Base-by-base conservation (phyloP, 2,329 filamentous ascomycete species). In the Cladosporium sp. region DNA sequence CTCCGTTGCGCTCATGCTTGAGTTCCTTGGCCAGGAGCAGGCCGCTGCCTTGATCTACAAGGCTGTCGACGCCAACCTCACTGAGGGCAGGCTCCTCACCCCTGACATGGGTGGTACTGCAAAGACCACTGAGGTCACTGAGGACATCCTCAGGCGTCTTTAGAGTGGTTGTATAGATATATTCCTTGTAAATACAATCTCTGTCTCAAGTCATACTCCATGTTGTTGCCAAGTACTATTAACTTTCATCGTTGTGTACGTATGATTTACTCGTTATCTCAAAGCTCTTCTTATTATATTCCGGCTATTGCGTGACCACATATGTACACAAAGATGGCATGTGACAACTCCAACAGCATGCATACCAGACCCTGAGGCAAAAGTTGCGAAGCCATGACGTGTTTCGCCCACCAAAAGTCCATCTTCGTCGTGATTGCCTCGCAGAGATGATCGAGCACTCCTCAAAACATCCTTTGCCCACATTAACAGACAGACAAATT, bases 1-100 rank as follows among this genome's bases (percentile, higher is more conserved):
- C 76, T 95, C 91, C 79, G 90, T 93, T 18, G 95, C 91, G 36
- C 84, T 97, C 68, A 98, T 99, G 95, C 85, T 99, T 70, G 94
- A 98, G 84, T 99, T 98, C 80, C 83, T 98, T 70, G 88, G 92
- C 69, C 89, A 96, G 83, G 90, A 93, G 79, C 83, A 86, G 68
- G 95, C 95, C 23, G 95, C 95, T 36, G 92, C 91, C 32, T 89
- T 85, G 82, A 96, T 99, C 73, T 97, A 98, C 79, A 85, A 88
- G 66, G 95, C 95, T 25, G 93, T 98, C 26, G 95, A 99, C 79
- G 93, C 84, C 51, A 96, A 95, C 78, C 82, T 99, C 36, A 90
- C 90, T 77, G 93, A 95, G 75, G 93, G 89, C 67, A 89, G 85
- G 81, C 83, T 93, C 69, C 80, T 98, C 70, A 95, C 87, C 76